Evolutionary conservation across 768 basidiomycete species (phyloP).

Genomic region (Mycena kentingensis): DNA sequence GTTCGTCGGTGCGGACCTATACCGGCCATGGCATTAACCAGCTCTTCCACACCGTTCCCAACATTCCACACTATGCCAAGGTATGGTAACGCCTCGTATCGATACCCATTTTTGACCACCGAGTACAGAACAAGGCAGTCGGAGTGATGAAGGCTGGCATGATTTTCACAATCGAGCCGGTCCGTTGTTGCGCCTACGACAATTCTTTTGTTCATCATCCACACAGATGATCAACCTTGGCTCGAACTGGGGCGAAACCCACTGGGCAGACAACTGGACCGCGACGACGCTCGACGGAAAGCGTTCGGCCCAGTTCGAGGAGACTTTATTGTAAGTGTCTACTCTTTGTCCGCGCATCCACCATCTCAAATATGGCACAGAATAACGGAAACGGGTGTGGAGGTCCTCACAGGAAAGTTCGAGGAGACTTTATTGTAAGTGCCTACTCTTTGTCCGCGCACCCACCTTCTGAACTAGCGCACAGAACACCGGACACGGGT

Average conservation of each 20-base stretch:
- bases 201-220: conserved; percentile 7
- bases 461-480: conserved; percentile 5
- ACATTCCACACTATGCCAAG: conserved; percentile 92
- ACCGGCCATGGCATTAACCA: conserved; percentile 90
- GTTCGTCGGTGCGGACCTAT: conserved; percentile 89
- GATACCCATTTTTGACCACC: not conserved
- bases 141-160: conserved; percentile 94
- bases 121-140: conserved; percentile 69
- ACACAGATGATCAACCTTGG: conserved; percentile 91
- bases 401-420: conserved; percentile 88
- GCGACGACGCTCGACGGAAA: conserved; percentile 91
- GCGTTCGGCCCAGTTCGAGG: conserved; percentile 94
- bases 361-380: conserved; percentile 40
- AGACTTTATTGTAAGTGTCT: conserved; percentile 84
- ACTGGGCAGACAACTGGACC: conserved; percentile 97
- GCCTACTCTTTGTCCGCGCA: not conserved
- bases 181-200: conserved; percentile 33
- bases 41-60: conserved; percentile 83
- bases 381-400: conserved; percentile 88
- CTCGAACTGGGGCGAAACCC: conserved; percentile 68
- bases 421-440: conserved; percentile 95
- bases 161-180: conserved; percentile 86
- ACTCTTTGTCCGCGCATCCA: not conserved
- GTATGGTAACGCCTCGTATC: not conserved
- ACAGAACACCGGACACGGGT: conserved; percentile 87